These are phyloP conservation scores for Acer yangbiense DNA, from an alignment of 345 rosid genomes.

Conservation along the genomic window DNA sequence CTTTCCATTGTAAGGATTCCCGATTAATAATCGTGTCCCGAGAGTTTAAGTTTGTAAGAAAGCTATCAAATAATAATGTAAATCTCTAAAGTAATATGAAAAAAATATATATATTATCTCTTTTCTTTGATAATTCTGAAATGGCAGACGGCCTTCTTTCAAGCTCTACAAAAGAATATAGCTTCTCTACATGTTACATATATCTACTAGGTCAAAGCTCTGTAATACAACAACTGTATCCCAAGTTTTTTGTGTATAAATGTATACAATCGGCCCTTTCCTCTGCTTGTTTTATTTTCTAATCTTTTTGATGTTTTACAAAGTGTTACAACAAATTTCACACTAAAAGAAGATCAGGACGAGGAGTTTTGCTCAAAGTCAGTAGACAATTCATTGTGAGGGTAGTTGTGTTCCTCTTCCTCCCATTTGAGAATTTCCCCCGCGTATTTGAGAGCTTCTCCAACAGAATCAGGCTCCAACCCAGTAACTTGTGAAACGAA, in stretches of 20 bases:
- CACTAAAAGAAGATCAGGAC: conserved; percentile 24
- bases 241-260: background rate
- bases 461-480: conserved; percentile 62
- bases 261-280: background rate
- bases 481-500: conserved; percentile 55
- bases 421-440: conserved; percentile 69
- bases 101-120: background rate
- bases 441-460: conserved; percentile 57
- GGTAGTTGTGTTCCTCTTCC: conserved; percentile 35
- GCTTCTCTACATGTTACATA: background rate
- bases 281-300: background rate
- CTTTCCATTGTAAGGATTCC: no score
- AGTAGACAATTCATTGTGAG: conserved; percentile 38
- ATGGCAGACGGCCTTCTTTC: background rate
- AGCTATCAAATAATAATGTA: background rate
- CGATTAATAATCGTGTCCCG: no score
- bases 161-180: background rate
- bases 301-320: background rate
- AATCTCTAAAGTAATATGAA: background rate
- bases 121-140: background rate
- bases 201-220: background rate
- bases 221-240: background rate
- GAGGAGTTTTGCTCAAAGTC: conserved; percentile 61
- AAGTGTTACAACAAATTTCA: background rate
- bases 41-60: background rate